Conservation (phyloP, 257 asterid species). For the Solanum okadae region DNA sequence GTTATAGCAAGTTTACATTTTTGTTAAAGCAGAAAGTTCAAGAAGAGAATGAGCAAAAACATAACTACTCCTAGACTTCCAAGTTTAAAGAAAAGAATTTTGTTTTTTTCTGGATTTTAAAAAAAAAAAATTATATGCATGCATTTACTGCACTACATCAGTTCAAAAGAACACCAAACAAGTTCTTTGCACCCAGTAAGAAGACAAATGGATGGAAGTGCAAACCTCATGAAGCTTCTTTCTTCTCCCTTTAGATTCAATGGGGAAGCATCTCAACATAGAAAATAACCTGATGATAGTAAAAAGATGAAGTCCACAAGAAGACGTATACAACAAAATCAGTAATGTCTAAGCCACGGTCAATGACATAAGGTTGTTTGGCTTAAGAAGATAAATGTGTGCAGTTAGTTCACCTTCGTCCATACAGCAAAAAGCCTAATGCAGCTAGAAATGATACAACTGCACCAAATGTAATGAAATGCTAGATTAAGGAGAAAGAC, state of each 20-base stretch:
- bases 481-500: neutral
- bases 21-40: neutral
- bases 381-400: neutral
- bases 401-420: slow-evolving; percentile 58
- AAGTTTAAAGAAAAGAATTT: neutral
- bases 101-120: neutral
- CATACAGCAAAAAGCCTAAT: slow-evolving; percentile 78
- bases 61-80: neutral
- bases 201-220: neutral
- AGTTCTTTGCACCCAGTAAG: neutral
- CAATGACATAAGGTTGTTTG: neutral
- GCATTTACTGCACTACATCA: neutral
- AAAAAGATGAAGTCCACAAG: neutral
- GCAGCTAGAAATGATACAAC: slow-evolving; percentile 87
- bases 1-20: neutral
- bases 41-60: neutral
- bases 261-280: slow-evolving; percentile 85
- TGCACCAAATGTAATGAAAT: slow-evolving; percentile 27
- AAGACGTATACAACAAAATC: neutral
- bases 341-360: neutral
- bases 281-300: slow-evolving; percentile 50
- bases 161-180: neutral
- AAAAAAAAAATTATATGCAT: neutral
- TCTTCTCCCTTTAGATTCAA: slow-evolving; percentile 94
- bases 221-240: slow-evolving; percentile 55